phyloP scores from a whole-genome alignment of 495 filamentous ascomycete species.

The Aspergillus campestris region DNA sequence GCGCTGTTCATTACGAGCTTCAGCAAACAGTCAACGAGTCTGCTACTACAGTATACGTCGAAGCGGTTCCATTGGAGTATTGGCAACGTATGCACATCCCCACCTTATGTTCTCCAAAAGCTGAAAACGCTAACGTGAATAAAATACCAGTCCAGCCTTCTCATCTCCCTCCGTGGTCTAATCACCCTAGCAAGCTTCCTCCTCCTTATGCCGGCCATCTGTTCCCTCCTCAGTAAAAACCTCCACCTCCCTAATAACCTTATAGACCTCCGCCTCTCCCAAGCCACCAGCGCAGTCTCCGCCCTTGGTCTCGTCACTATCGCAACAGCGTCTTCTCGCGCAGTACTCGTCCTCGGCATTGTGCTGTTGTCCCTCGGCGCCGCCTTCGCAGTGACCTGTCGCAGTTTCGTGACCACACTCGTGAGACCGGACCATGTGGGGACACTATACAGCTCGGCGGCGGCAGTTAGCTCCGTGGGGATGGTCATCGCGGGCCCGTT shows the following conservation, averaged over 20 bases:
- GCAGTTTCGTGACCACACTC: slow-evolving; percentile 28
- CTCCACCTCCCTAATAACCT: slow-evolving; percentile 19
- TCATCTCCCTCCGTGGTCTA: slow-evolving; percentile 31
- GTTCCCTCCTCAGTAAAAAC: slow-evolving; percentile 12
- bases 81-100: slow-evolving; percentile 16
- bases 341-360: slow-evolving; percentile 25
- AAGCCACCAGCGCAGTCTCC: slow-evolving; percentile 20
- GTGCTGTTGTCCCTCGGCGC: slow-evolving; percentile 27
- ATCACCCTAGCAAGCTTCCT: slow-evolving; percentile 24
- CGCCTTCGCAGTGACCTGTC: slow-evolving; percentile 21
- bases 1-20: slow-evolving; percentile 22
- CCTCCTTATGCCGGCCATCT: slow-evolving; percentile 22
- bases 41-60: slow-evolving; percentile 35
- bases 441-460: slow-evolving; percentile 27
- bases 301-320: slow-evolving; percentile 24
- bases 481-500: slow-evolving; percentile 25
- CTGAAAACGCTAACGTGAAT: slow-evolving; percentile 3
- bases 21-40: slow-evolving; percentile 17
- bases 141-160: slow-evolving; percentile 24
- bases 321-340: slow-evolving; percentile 20
- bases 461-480: slow-evolving; percentile 24
- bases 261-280: slow-evolving; percentile 25
- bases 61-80: slow-evolving; percentile 36
- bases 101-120: not conserved
- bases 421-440: slow-evolving; percentile 24